Conservation (phyloP, 345 rosid genomes). For the Gossypium ekmanianum region DNA sequence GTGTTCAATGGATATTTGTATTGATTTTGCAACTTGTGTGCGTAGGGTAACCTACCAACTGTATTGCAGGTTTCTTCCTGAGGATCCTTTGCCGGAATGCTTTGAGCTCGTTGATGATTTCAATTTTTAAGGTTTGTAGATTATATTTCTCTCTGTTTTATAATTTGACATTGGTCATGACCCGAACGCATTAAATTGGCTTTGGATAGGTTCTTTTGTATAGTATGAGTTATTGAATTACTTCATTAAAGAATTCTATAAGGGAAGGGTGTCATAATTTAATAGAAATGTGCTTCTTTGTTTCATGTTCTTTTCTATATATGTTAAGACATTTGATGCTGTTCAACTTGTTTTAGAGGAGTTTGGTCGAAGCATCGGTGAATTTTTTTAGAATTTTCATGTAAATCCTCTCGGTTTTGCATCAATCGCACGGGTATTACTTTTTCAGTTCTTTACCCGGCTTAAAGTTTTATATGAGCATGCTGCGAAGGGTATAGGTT, state of each 20-base stretch:
- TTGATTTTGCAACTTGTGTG: neutral
- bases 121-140: slow-evolving; percentile 48
- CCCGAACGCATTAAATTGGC: neutral
- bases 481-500: too few species aligned
- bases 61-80: slow-evolving; percentile 70
- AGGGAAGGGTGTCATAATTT: too few species aligned
- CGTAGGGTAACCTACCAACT: slow-evolving; percentile 81
- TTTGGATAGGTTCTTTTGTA: neutral
- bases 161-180: neutral
- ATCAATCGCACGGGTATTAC: too few species aligned
- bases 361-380: too few species aligned
- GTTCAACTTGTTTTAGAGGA: too few species aligned
- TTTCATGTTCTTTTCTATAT: neutral
- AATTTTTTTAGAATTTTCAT: too few species aligned
- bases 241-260: too few species aligned
- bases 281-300: neutral
- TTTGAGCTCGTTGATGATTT: slow-evolving; percentile 49
- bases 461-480: too few species aligned
- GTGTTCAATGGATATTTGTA: neutral
- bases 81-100: slow-evolving; percentile 76
- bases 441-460: too few species aligned
- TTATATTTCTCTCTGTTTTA: neutral
- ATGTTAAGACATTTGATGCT: neutral
- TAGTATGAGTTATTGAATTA: neutral
- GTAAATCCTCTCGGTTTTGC: too few species aligned